A percentile compares a stretch with the other conserved stretches of the same genome.
phyloP scores from a whole-genome alignment of 2,329 filamentous ascomycete species.

The Aspergillus ochraceus region DNA sequence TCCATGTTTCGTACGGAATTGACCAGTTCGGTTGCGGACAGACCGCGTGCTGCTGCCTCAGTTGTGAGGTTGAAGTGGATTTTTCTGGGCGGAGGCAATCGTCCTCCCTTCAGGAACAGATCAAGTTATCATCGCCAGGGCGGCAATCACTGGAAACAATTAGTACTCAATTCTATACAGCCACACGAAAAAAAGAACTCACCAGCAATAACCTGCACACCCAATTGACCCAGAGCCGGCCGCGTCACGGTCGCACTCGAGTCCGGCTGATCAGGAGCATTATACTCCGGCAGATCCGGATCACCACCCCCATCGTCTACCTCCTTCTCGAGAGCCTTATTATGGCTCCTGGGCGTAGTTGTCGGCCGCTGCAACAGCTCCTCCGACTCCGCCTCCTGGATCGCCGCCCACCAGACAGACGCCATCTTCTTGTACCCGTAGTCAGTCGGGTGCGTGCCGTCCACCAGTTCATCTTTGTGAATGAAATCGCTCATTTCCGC shows the following conservation, averaged over 20 bases:
- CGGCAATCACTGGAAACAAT: not conserved
- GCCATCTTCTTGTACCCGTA: slow-evolving; percentile 28
- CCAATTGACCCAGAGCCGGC: not conserved
- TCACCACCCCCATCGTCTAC: not conserved
- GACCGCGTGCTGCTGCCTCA: too few species aligned
- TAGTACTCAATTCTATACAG: not conserved
- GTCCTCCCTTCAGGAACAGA: not conserved
- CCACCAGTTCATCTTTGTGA: slow-evolving; percentile 14
- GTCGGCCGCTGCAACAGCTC: not conserved
- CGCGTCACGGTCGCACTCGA: not conserved
- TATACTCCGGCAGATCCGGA: not conserved
- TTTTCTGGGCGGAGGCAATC: too few species aligned
- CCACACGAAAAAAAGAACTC: not conserved
- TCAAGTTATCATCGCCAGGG: not conserved
- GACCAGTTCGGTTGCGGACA: too few species aligned
- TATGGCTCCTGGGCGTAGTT: not conserved
- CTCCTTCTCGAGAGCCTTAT: not conserved
- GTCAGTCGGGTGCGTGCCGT: slow-evolving; percentile 24
- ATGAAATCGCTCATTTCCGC: slow-evolving; percentile 28
- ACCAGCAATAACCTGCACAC: not conserved
- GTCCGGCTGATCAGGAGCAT: not conserved
- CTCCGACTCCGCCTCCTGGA: slow-evolving; percentile 17
- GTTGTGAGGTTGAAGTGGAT: too few species aligned
- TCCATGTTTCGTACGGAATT: too few species aligned
- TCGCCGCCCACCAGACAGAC: slow-evolving; percentile 28